These are phyloP conservation scores for Fusarium sp. DNA, from an alignment of 2,329 filamentous ascomycete genomes.

Conservation along the genomic window DNA sequence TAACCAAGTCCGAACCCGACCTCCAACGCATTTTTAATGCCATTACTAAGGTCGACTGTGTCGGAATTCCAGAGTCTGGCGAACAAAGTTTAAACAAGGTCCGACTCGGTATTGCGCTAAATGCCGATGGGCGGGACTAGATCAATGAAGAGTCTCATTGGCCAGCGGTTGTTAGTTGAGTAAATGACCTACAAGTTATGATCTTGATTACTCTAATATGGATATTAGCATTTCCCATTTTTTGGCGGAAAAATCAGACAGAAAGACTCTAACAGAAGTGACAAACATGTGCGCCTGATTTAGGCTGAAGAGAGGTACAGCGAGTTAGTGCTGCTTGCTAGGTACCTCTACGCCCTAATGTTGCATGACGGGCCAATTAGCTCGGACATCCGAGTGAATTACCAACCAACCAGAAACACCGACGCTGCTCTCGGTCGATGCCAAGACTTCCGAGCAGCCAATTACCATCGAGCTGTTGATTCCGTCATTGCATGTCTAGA, in stretches of 20 bases:
- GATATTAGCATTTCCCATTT: background rate
- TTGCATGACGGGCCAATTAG: background rate
- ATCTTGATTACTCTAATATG: background rate
- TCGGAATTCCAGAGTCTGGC: conserved; percentile 12
- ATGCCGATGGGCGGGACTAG: background rate
- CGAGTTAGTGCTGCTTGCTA: no score
- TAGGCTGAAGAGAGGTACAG: no score
- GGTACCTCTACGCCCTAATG: background rate
- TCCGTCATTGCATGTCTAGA: background rate
- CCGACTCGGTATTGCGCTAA: conserved; percentile 8
- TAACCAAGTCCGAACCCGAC: background rate
- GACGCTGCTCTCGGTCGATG: conserved; percentile 6
- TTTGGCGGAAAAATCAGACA: background rate
- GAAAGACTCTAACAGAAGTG: accelerated
- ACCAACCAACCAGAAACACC: background rate
- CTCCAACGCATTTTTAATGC: background rate
- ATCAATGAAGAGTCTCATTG: background rate
- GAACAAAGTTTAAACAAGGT: background rate
- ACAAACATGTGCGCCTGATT: background rate
- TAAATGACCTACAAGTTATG: background rate
- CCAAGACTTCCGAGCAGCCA: conserved; percentile 26
- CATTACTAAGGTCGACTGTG: conserved; percentile 8
- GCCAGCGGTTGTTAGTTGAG: background rate
- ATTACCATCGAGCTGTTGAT: background rate
- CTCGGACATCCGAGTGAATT: background rate